Conservation (phyloP, 106 monocot species). For the Cymbidium sinense region DNA sequence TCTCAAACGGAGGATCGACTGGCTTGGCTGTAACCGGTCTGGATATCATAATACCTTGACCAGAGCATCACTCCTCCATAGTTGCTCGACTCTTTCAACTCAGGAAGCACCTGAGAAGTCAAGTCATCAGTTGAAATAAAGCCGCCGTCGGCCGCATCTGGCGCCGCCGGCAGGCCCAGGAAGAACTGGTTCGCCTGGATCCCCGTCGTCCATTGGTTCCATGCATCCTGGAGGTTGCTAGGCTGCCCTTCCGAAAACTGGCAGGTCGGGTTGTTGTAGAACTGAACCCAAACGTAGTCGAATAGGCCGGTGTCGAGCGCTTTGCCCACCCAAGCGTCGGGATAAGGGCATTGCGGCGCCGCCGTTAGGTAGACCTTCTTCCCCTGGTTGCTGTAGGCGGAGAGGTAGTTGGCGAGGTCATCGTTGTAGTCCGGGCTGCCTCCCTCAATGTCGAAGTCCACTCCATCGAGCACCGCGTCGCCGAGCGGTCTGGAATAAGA, state of each 20-base stretch:
- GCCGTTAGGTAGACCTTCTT: conserved; percentile 16
- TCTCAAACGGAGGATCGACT: not conserved
- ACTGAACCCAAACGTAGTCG: conserved; percentile 17
- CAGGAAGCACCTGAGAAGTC: conserved; percentile 12
- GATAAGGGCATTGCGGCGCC: conserved; percentile 29
- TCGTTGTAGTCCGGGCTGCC: conserved; percentile 12
- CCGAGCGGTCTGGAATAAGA: conserved; percentile 22
- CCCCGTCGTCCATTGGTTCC: conserved; percentile 15
- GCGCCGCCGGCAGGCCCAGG: conserved; percentile 15
- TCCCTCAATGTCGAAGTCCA: conserved; percentile 17
- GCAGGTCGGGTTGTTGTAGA: conserved; percentile 15
- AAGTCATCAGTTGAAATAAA: conserved; percentile 9
- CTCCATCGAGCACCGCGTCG: conserved; percentile 25
- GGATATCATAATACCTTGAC: conserved; percentile 14
- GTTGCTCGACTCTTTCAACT: conserved; percentile 13
- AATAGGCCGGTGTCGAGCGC: conserved; percentile 16
- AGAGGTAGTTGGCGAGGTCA: conserved; percentile 5
- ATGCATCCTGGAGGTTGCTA: conserved; percentile 7
- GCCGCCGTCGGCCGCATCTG: conserved; percentile 9
- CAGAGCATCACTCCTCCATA: conserved; percentile 30
- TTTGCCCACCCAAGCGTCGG: conserved; percentile 18
- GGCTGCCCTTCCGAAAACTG: conserved; percentile 4
- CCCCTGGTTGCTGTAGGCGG: conserved; percentile 6
- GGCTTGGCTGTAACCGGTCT: conserved; percentile 16
- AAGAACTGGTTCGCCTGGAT: conserved; percentile 11